Evolutionary conservation across 441 rosid genomes (phyloP), one percentile per base, ranked within the genome.

Genomic region (Eugenia klotzschiana): DNA sequence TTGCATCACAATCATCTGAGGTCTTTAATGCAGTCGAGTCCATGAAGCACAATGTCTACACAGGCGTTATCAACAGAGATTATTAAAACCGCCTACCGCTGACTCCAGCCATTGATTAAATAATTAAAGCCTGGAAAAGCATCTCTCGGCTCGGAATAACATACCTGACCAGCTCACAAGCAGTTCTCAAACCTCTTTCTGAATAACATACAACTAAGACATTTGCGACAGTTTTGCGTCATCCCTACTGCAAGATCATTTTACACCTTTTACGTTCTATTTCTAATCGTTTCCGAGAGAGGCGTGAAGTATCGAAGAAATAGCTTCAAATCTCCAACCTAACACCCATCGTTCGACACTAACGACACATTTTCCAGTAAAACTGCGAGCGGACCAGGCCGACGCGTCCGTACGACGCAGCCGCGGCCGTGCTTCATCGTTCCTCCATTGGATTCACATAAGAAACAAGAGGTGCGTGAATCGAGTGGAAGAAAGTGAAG

Each of bases 401-500:
- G 77, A 11, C 25, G 77, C 46, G 46, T 29, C 43, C 25, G 6
- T 20, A 10, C 46, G 4, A 5, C 25, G 8, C 5, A n/a, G 81
- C 81, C 0, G 18, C 1, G n/a, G 69, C 41, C 2, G 60, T 8
- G 85, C 43, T 52, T 41, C 50, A 3, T 33, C 53, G 41, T 10
- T 87, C 85, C 84, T 79, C 25, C 25, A 81, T 25, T 10, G 82
- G 79, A 84, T 56, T 85, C 89, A 85, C 84, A 82, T 18, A 46
- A 43, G 82, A 84, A 80, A 52, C 86, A 81, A 89, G 84, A 84
- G 46, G 86, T 80, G 58, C 25, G 18, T 43, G n/a, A 27, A n/a
- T 58, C 55, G 49, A 74, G 55, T 27, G 9, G 77, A 74, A 77
- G 50, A 49, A 49, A 43, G 49, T 43, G 49, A 43, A 12, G 46